Evolutionary conservation across 73 alveolate species (phyloP).

Genomic region (Blepharisma japonicum): DNA sequence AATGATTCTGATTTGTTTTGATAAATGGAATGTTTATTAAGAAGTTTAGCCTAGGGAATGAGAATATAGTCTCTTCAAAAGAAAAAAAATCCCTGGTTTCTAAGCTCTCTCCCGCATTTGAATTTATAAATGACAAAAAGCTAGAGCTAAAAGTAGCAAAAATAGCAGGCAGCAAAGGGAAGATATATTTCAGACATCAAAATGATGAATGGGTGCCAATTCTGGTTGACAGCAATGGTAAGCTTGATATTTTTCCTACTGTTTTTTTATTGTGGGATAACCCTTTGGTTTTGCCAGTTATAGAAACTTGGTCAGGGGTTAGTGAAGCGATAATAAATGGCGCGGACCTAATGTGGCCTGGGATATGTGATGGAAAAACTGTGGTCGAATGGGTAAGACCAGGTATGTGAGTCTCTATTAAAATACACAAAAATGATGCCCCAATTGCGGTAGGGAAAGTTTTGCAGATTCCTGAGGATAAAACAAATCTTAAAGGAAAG

Average conservation of each 20-base stretch:
- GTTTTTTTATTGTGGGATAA: background rate
- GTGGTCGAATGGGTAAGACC: background rate
- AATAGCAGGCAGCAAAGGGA: background rate
- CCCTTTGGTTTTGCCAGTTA: background rate
- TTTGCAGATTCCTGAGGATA: background rate
- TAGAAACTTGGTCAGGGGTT: slow-evolving; percentile 3
- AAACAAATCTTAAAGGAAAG: background rate
- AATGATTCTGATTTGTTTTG: too few relatives aligned
- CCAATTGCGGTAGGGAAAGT: slow-evolving; percentile 10
- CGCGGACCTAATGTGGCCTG: slow-evolving; percentile 27
- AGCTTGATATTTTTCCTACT: background rate
- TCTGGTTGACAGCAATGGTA: background rate
- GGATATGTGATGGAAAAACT: background rate
- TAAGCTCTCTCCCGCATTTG: background rate
- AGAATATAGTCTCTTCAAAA: slow-evolving; percentile 20
- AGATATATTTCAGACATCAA: background rate
- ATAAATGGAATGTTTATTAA: background rate
- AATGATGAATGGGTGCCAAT: slow-evolving; percentile 1
- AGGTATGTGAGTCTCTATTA: background rate
- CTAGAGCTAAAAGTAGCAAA: background rate
- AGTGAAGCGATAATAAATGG: background rate
- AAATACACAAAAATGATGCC: background rate
- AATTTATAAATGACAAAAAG: background rate
- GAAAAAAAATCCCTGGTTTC: background rate
- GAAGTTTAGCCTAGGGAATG: slow-evolving; percentile 6